Conservation (phyloP, 768 basidiomycete species). For the Tricholoma terreum region DNA sequence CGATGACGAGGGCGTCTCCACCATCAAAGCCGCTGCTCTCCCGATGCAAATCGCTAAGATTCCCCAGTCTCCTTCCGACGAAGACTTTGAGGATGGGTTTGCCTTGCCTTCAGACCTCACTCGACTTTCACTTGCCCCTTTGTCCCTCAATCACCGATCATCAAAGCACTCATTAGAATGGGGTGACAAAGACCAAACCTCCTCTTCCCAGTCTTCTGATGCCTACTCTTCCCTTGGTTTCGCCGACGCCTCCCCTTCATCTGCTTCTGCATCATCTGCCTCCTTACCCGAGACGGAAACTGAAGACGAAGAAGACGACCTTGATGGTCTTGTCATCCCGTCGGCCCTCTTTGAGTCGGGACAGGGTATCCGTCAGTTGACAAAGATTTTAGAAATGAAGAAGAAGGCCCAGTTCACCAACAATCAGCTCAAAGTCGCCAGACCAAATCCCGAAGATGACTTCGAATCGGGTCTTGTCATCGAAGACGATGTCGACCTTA, state of each 20-base stretch:
- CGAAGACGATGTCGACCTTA: constrained; percentile 79
- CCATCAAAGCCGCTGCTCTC: constrained; percentile 69
- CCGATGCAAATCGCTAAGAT: constrained; percentile 34
- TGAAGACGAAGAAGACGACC: constrained; percentile 69
- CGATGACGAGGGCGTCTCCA: constrained; percentile 79
- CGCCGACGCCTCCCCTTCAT: constrained; percentile 66
- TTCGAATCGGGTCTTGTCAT: constrained; percentile 85
- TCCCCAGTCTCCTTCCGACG: constrained; percentile 50
- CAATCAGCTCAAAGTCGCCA: constrained; percentile 44
- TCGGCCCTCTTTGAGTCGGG: constrained; percentile 72
- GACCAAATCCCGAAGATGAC: constrained; percentile 75
- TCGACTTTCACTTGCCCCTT: constrained; percentile 76
- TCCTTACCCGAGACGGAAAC: constrained; percentile 71
- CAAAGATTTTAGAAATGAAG: constrained; percentile 51
- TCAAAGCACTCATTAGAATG: constrained; percentile 86
- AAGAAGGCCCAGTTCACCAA: constrained; percentile 46
- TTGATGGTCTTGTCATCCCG: constrained; percentile 81
- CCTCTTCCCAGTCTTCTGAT: constrained; percentile 85
- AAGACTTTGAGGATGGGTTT: constrained; percentile 84
- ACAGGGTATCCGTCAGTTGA: constrained; percentile 50
- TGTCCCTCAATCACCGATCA: constrained; percentile 69
- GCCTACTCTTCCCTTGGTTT: constrained; percentile 79
- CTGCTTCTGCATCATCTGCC: constrained; percentile 63
- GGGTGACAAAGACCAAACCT: constrained; percentile 80
- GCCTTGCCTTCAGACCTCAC: constrained; percentile 78